A percentile compares a stretch with the other conserved stretches of the same genome.
Conservation (phyloP, 2,329 filamentous ascomycete genomes). For the Metarhizium rileyi region DNA sequence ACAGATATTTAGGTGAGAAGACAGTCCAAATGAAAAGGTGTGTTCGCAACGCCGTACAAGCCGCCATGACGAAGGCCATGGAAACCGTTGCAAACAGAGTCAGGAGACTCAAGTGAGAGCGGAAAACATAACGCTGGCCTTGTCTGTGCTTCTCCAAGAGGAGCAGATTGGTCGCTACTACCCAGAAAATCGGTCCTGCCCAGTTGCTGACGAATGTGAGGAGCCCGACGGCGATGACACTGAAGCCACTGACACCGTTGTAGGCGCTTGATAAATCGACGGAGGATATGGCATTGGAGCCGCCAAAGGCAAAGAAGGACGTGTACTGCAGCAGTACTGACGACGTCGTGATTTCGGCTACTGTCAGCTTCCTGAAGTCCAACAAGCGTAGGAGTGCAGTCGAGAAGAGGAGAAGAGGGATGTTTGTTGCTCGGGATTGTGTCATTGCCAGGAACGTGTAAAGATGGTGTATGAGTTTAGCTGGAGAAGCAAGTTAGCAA, state of each 20-base stretch:
- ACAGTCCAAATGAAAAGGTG: constrained; percentile 99
- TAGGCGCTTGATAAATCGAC: constrained; percentile 91
- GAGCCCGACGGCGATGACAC: constrained; percentile 66
- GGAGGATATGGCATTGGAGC: constrained; percentile 91
- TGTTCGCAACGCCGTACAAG: constrained; percentile 72
- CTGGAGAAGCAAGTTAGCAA: constrained; percentile 10
- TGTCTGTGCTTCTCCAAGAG: constrained; percentile 32
- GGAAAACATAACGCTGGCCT: constrained; percentile 23
- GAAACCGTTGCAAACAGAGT: constrained; percentile 62
- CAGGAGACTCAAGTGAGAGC: constrained; percentile 48
- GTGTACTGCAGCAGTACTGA: constrained; percentile 69
- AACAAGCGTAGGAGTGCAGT: constrained; percentile 46
- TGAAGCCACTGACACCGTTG: constrained; percentile 80
- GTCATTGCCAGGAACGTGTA: constrained; percentile 74
- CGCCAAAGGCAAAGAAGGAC: constrained; percentile 83
- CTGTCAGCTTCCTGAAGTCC: constrained; percentile 34
- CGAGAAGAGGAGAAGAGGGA: constrained; percentile 75
- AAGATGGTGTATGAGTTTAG: constrained; percentile 53
- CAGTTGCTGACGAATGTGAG: constrained; percentile 87
- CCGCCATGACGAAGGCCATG: constrained; percentile 70
- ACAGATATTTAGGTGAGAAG: constrained; percentile 93
- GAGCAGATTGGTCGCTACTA: constrained; percentile 52
- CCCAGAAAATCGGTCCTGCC: constrained; percentile 86
- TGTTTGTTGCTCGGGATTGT: constrained; percentile 76
- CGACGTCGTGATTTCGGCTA: constrained; percentile 55